Conservation (phyloP, 2,329 filamentous ascomycete species). For the Stagonosporopsis vannaccii region DNA sequence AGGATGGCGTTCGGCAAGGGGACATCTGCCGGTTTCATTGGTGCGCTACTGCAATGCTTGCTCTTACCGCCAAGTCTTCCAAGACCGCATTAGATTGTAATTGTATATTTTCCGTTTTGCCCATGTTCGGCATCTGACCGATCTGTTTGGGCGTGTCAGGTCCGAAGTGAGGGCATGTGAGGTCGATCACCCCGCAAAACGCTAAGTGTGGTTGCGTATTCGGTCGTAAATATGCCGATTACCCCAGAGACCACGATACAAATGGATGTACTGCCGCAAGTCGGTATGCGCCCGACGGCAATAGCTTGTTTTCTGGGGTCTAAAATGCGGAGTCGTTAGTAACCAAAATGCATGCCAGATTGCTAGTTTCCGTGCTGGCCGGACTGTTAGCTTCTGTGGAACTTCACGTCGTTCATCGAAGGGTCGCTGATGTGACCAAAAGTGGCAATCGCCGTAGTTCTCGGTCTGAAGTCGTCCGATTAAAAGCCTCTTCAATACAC, state of each 20-base stretch:
- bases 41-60: slow-evolving; percentile 13
- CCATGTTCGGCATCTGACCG: not conserved
- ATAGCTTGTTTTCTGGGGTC: not conserved
- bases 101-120: slow-evolving; percentile 1
- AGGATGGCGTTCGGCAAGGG: not conserved
- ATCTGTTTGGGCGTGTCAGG: not conserved
- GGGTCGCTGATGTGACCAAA: not conserved
- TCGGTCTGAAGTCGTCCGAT: not conserved
- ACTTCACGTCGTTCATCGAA: not conserved
- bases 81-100: slow-evolving; percentile 11
- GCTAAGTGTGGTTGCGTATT: not conserved
- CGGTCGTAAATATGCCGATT: slow-evolving; percentile 11
- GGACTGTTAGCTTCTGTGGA: not conserved
- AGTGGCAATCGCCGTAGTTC: not conserved
- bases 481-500: not conserved
- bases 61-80: slow-evolving; percentile 14
- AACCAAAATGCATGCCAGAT: not conserved
- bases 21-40: slow-evolving; percentile 5
- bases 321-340: not conserved
- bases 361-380: not conserved
- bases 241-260: not conserved
- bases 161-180: not conserved
- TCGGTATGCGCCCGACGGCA: not conserved
- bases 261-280: not conserved
- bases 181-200: slow-evolving; percentile 17